Conservation (phyloP, 1,139 yeast species). For the Taphrina confusa region DNA sequence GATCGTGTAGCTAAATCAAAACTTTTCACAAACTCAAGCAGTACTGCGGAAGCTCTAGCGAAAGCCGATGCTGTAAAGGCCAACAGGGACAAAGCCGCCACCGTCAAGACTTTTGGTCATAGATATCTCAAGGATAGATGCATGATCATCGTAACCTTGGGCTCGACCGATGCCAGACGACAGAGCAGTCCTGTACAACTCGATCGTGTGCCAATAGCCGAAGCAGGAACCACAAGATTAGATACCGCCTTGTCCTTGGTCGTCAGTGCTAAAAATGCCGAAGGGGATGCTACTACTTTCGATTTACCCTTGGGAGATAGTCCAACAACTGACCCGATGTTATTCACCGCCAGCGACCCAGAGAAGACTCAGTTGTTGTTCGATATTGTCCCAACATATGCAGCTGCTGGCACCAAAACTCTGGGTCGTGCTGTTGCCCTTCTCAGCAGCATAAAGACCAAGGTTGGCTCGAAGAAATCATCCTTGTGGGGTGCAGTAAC, state of each 20-base stretch:
- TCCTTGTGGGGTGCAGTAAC: slow-evolving; percentile 68
- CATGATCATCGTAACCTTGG: slow-evolving; percentile 74
- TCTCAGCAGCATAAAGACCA: slow-evolving; percentile 62
- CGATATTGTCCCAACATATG: slow-evolving; percentile 92
- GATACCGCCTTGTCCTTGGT: slow-evolving; percentile 85
- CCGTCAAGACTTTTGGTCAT: slow-evolving; percentile 81
- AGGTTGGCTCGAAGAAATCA: slow-evolving; percentile 69
- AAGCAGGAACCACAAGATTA: slow-evolving; percentile 74
- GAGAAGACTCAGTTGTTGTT: slow-evolving; percentile 64
- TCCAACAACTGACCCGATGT: slow-evolving; percentile 76
- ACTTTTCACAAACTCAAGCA: slow-evolving; percentile 14
- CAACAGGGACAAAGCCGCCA: slow-evolving; percentile 35
- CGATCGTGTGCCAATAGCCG: slow-evolving; percentile 70
- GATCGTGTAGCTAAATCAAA: slow-evolving; percentile 3
- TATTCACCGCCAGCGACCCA: slow-evolving; percentile 63
- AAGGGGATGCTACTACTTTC: slow-evolving; percentile 66
- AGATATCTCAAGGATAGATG: slow-evolving; percentile 66
- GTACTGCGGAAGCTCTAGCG: slow-evolving; percentile 9
- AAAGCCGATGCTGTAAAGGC: slow-evolving; percentile 11
- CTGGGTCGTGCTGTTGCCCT: slow-evolving; percentile 87
- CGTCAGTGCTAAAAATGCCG: slow-evolving; percentile 56
- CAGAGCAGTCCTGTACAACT: slow-evolving; percentile 64
- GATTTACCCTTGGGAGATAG: slow-evolving; percentile 85
- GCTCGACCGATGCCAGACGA: slow-evolving; percentile 78
- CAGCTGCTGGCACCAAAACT: slow-evolving; percentile 54